Conservation (phyloP, 306 rosid genomes). For the Cercis canadensis region DNA sequence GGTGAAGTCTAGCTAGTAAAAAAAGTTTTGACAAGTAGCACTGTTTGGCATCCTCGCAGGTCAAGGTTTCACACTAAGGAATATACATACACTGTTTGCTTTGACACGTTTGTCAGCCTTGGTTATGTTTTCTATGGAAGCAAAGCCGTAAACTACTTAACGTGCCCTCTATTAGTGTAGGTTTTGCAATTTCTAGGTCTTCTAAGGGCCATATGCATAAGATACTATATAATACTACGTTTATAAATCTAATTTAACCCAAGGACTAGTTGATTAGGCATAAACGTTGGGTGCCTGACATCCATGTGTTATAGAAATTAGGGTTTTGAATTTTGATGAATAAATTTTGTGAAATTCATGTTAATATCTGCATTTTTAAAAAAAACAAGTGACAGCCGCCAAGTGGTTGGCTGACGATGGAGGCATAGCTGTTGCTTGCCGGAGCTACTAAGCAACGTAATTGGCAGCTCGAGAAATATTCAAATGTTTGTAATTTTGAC, state of each 20-base stretch:
- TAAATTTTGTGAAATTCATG: conserved; percentile 44
- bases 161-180: conserved; percentile 35
- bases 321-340: conserved; percentile 20
- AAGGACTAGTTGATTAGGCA: conserved; percentile 28
- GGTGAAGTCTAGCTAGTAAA: not conserved
- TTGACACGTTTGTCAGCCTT: conserved; percentile 43
- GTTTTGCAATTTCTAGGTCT: no score
- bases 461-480: conserved; percentile 62
- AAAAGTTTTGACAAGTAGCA: conserved; percentile 31
- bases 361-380: conserved; percentile 3
- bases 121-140: conserved; percentile 25
- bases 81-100: conserved; percentile 33
- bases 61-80: conserved; percentile 47
- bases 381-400: conserved; percentile 52
- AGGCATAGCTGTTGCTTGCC: conserved; percentile 64
- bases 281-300: conserved; percentile 37
- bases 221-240: no score
- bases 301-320: conserved; percentile 41
- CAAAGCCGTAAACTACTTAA: conserved; percentile 21
- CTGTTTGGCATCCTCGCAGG: conserved; percentile 42
- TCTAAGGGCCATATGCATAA: not conserved
- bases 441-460: conserved; percentile 64
- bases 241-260: not conserved
- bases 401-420: conserved; percentile 51
- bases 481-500: conserved; percentile 53